phyloP scores from a whole-genome alignment of 2,329 filamentous ascomycete genomes.

The Aspergillus aculeatus region DNA sequence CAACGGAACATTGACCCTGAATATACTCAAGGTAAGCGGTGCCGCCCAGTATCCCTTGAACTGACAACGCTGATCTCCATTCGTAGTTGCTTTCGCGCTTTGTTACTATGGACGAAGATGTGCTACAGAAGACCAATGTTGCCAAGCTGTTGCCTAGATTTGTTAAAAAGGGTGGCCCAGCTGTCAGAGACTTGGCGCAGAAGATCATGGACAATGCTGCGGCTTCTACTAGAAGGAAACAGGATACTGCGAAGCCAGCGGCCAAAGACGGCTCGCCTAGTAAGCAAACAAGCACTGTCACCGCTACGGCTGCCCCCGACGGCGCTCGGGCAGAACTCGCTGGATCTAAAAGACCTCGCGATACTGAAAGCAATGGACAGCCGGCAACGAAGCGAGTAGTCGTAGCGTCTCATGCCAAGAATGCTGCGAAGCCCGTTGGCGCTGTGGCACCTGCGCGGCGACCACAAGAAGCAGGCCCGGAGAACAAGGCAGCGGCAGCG shows the following conservation, averaged over 20 bases:
- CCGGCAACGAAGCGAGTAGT: slow-evolving; percentile 41
- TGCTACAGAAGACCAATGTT: slow-evolving; percentile 60
- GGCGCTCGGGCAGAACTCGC: slow-evolving; percentile 21
- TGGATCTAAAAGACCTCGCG: slow-evolving; percentile 42
- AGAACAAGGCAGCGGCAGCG: slow-evolving; percentile 34
- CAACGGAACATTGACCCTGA: slow-evolving; percentile 44
- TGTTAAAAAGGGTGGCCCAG: slow-evolving; percentile 58
- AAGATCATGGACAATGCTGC: slow-evolving; percentile 53
- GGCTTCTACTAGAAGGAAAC: slow-evolving; percentile 45
- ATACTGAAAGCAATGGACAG: slow-evolving; percentile 36
- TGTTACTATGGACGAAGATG: slow-evolving; percentile 57
- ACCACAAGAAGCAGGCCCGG: slow-evolving; percentile 22
- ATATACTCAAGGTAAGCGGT: slow-evolving; percentile 47
- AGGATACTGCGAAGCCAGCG: slow-evolving; percentile 36
- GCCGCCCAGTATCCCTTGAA: not conserved
- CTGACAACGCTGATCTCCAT: slow-evolving; percentile 23
- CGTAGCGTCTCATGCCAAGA: slow-evolving; percentile 36
- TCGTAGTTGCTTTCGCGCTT: slow-evolving; percentile 54
- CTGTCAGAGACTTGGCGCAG: slow-evolving; percentile 56
- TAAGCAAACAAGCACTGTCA: slow-evolving; percentile 16
- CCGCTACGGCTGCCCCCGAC: slow-evolving; percentile 16
- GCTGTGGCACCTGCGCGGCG: slow-evolving; percentile 29
- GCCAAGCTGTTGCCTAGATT: slow-evolving; percentile 58
- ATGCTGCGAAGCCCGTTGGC: slow-evolving; percentile 27
- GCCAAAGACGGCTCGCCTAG: slow-evolving; percentile 36